Base-by-base conservation (phyloP, 495 filamentous ascomycete genomes). In the Physcia stellaris region DNA sequence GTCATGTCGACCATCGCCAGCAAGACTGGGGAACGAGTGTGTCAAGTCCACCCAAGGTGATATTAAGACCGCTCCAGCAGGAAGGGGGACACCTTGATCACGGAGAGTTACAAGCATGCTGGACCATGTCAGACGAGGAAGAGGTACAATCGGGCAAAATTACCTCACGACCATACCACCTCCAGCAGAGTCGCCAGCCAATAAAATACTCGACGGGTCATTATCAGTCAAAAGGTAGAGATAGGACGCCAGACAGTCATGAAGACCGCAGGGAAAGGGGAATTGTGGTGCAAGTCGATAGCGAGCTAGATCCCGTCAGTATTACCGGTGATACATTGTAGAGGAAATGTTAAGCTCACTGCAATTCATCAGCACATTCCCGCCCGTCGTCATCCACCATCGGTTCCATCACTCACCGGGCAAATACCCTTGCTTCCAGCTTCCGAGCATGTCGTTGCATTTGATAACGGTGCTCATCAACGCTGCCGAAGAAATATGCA, bases 391-490 rank as follows among this genome's bases (percentile, higher is more conserved):
- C 13, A 13, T 7, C 26, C 13, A 4, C 9, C 4, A 24, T 19
- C 3, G 6, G 7, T 17, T 10, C 10, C 12, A 7, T 4, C 18
- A 26, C 57, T 36, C 52, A 63, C 60, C 68, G 88, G 24, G 88
- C 85, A 60, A 95, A 72, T 12, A 93, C 81, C 33, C 83, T 70
- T 19, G 85, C 88, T 53, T 86, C 84, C 38, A 96, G 61, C 61
- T 95, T 95, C 40, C 90, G 71, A 37, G 88, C 88, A 71, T 95
- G 85, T 28, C 88, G 68, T 60, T 96, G 88, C 65, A 96, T 75
- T 64, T 94, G 87, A 58, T 94, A 94, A 16, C 88, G 77, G 64
- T 96, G 88, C 52, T 88, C 86, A 51, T 95, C 86, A 17, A 94
- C 74, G 49, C 83, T 92, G 1, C 88, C 88, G 51, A 96, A 96